Conservation (phyloP, 192 early-diverging fungal genomes). For the Backusella westeae region DNA sequence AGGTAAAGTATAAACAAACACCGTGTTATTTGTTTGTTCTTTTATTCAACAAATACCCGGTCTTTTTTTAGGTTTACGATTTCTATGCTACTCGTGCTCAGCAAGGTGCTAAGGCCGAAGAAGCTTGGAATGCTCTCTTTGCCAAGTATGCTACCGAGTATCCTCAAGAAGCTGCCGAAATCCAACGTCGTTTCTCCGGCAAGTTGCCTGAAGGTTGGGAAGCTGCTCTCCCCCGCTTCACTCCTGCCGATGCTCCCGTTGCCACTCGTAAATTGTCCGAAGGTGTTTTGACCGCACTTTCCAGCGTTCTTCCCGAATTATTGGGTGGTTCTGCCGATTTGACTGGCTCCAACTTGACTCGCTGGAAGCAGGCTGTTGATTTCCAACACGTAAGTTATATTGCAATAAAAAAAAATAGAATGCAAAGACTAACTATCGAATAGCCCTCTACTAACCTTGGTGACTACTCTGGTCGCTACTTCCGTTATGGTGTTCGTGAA, state of each 20-base stretch:
- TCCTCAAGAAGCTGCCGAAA: slow-evolving; percentile 67
- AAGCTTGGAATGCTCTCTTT: slow-evolving; percentile 74
- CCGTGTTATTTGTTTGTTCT: not conserved
- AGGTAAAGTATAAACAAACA: slow-evolving; percentile 11
- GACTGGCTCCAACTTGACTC: slow-evolving; percentile 93
- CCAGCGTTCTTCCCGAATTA: slow-evolving; percentile 79
- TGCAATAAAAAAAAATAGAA: not conserved
- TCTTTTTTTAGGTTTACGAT: slow-evolving; percentile 45
- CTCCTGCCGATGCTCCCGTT: slow-evolving; percentile 73
- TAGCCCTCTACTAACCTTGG: slow-evolving; percentile 63
- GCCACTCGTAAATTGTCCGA: slow-evolving; percentile 92
- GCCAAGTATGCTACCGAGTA: slow-evolving; percentile 62
- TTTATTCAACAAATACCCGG: not conserved
- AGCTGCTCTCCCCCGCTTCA: slow-evolving; percentile 73
- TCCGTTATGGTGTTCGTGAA: slow-evolving; percentile 97
- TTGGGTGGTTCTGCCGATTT: slow-evolving; percentile 96
- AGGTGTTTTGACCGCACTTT: slow-evolving; percentile 77
- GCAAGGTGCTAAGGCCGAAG: slow-evolving; percentile 60
- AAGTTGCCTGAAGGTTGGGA: slow-evolving; percentile 75
- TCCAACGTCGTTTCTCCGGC: slow-evolving; percentile 72
- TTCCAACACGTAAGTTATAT: slow-evolving; percentile 65
- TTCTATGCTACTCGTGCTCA: slow-evolving; percentile 50
- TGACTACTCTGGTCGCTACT: slow-evolving; percentile 81
- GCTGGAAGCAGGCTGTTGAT: slow-evolving; percentile 94
- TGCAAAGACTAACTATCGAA: not conserved